Evolutionary conservation across 1,284 basidiomycete species (phyloP), one percentile per base, ranked within the genome.

Genomic region (Cryptococcus amylolentus): DNA sequence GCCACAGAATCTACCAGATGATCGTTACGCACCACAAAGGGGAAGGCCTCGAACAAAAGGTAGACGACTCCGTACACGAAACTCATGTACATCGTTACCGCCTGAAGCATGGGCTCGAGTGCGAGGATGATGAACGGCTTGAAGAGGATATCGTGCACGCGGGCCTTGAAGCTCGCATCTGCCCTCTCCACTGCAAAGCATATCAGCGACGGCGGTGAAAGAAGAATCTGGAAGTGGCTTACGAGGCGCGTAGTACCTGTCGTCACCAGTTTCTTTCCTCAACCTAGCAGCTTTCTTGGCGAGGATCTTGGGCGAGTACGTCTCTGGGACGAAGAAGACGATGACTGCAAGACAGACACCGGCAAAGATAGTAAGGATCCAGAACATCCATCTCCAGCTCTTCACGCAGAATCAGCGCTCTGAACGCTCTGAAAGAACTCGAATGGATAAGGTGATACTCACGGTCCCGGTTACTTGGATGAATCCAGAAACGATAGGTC

Each of bases 101-200:
- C 82, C 9, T 87, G 74, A 8, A 92, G 77, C 84, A 91, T 89
- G 0, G 89, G 89, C 70, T 92, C 90, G n/a, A 78, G 77, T n/a
- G 57, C 60, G 37, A 91, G 80, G 60, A 88, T 82, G 63, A 82
- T 80, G 77, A 85, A 90, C 0, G 85, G 88, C 68, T 84, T 81
- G 63, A 77, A 67, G 49, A 80, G 70, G 46, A 78, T 81, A 51
- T 79, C 66, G 64, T 85, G 79, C 1, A 83, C 37, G n/a, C 72
- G 56, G 12, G 57, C 61, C 53, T 67, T 66, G 52, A 67, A 56
- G 2, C 58, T 43, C 6, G 56, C 44, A 28, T 69, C 56, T 7
- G 58, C 53, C 39, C 60, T 62, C 51, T 77, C 74, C 48, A 75
- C 61, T 63, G 49, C 28, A 16, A 20, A 23, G 13, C 16, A 42